These are phyloP conservation scores for Penicillium flavigenum DNA, from an alignment of 495 filamentous ascomycete species.

Conservation along the genomic window DNA sequence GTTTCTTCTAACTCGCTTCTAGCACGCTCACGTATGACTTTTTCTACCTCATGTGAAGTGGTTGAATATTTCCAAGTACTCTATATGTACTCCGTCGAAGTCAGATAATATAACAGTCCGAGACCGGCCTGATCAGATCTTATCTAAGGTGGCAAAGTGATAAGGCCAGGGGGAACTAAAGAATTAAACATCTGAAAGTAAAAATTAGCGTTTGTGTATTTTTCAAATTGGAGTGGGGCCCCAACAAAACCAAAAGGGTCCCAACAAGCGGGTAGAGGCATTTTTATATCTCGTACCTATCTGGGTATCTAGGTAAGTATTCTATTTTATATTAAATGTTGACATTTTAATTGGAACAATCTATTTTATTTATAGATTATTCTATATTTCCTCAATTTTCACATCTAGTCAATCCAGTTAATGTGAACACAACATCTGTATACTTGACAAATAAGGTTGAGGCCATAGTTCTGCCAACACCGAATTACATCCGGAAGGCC, in stretches of 20 bases:
- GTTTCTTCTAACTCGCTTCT: neutral
- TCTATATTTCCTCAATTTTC: neutral
- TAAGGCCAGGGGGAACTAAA: conserved; percentile 2
- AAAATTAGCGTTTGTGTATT: conserved; percentile 10
- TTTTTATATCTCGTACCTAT: neutral
- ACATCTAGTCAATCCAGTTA: neutral
- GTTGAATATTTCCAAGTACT: too few relatives aligned
- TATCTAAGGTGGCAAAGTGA: conserved; percentile 14
- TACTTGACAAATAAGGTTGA: neutral
- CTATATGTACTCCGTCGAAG: too few relatives aligned
- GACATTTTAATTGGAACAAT: neutral
- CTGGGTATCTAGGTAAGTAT: neutral
- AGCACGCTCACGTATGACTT: neutral
- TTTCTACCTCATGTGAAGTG: neutral
- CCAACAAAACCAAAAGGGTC: conserved; percentile 12
- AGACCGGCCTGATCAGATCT: conserved; percentile 6
- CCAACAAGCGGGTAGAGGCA: conserved; percentile 9
- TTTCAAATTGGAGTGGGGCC: conserved; percentile 14
- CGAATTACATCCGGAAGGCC: neutral
- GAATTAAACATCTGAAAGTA: neutral
- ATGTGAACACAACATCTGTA: neutral
- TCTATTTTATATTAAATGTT: neutral
- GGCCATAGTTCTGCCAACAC: neutral
- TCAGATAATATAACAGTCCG: too few relatives aligned
- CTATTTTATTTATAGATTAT: neutral